Base-by-base conservation (phyloP, 495 filamentous ascomycete genomes). In the Trichoderma gamsii region DNA sequence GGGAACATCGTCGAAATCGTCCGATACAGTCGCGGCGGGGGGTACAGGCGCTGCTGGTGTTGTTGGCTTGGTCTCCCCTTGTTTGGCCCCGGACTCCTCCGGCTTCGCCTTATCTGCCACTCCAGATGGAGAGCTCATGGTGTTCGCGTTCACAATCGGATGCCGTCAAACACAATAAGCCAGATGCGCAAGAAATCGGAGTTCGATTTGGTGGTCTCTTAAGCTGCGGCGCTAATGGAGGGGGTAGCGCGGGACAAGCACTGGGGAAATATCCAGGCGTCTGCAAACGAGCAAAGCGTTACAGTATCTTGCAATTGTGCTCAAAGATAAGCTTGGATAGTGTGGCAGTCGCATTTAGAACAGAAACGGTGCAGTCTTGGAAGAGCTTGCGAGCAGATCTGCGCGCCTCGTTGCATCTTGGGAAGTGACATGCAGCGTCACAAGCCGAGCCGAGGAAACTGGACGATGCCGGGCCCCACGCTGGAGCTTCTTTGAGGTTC, bases 1-100 rank as follows among this genome's bases (percentile, higher is more conserved):
- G 21, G 89, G 83, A 0, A 83, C 85, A 69, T 86, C 80, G n/a
- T 82, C 84, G 7, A 73, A 66, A 29, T 76, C 71, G 46, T 72
- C 61, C 23, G 56, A 18, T 23, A 35, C 63, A 21, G 29, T 65
- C 15, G 63, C 63, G 9, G 63, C 41, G n/a, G 35, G 35, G 16
- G 61, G 27, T 16, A 18, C 63, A 27, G 59, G 23, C 35, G 35
- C 65, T 25, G 44, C 65, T 23, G 41, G 8, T 25, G 65, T 16
- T n/a, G 64, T n/a, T 44, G 64, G 9, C 16, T 35, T 7, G 52
- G n/a, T 43, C 4, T 35, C 67, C 25, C 64, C 67, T 64, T 69
- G 65, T 38, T 71, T 71, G 4, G 59, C 41, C 61, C 65, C 65
- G 8, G 44, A 15, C 21, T 46, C 65, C 8, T 66, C 65, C 41